Conservation (phyloP, 208 protist genomes). For the Porcisia deanei region DNA sequence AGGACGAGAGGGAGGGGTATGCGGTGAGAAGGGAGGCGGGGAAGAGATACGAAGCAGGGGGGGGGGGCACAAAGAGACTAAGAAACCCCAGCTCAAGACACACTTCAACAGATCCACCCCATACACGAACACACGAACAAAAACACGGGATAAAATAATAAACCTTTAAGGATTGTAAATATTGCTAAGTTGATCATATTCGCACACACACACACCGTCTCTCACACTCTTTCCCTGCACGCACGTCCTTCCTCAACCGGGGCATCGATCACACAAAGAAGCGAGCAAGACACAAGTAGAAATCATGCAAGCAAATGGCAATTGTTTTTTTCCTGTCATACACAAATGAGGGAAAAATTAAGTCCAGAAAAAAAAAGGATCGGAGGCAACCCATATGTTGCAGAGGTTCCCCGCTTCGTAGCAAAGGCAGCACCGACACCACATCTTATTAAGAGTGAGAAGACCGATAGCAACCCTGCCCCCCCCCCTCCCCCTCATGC, state of each 20-base stretch:
- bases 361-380: background rate
- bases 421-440: background rate
- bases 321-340: background rate
- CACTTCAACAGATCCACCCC: background rate
- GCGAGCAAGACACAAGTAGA: background rate
- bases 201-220: too few relatives aligned
- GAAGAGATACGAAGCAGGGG: background rate
- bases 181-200: background rate
- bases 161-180: slow-evolving; percentile 2
- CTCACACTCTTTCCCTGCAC: background rate
- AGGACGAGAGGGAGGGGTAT: slow-evolving; percentile 1
- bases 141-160: slow-evolving; percentile 20
- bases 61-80: too few relatives aligned
- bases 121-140: slow-evolving; percentile 9
- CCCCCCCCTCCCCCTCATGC: background rate
- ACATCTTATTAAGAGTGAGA: background rate
- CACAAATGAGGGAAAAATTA: background rate
- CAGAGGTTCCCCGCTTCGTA: background rate
- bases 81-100: background rate
- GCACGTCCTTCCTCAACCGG: background rate
- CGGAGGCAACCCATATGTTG: background rate
- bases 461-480: background rate
- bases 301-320: background rate
- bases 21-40: background rate
- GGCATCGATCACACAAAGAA: background rate